phyloP scores from a whole-genome alignment of 306 rosid genomes.

The Glycyrrhiza uralensis region DNA sequence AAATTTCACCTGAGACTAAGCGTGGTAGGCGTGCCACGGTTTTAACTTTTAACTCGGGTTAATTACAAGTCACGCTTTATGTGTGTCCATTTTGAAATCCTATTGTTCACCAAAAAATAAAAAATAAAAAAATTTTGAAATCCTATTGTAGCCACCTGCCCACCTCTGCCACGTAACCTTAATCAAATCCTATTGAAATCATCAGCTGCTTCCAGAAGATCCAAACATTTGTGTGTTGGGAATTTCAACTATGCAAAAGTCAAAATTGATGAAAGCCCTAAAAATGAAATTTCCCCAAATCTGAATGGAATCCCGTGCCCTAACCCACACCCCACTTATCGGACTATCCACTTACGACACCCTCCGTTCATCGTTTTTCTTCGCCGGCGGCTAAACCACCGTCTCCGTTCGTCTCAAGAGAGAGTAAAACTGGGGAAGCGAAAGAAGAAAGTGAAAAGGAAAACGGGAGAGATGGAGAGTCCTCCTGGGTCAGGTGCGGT shows the following conservation, averaged over 20 bases:
- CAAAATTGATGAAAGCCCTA: constrained; percentile 36
- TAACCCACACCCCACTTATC: constrained; percentile 21
- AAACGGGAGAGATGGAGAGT: constrained; percentile 30
- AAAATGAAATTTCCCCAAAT: constrained; percentile 43
- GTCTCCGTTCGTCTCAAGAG: neutral
- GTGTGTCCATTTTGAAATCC: no score
- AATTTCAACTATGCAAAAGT: neutral
- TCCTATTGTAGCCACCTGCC: no score
- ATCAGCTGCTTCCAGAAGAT: constrained; percentile 26
- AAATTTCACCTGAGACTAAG: no score
- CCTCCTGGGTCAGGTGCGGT: constrained; percentile 36
- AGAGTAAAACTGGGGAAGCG: constrained; percentile 39
- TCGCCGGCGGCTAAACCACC: constrained; percentile 37
- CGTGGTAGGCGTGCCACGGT: no score
- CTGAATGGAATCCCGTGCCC: constrained; percentile 43
- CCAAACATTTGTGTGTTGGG: neutral
- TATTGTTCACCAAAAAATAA: no score
- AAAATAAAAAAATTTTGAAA: no score
- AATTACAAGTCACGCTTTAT: neutral
- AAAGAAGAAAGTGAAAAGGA: constrained; percentile 30
- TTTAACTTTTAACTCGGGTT: no score
- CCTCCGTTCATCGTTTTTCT: constrained; percentile 18
- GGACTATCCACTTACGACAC: constrained; percentile 29
- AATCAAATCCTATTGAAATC: neutral
- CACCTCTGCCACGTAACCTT: neutral